These are phyloP conservation scores for Penicillium paxilli DNA, from an alignment of 495 filamentous ascomycete genomes.

Conservation along the genomic window DNA sequence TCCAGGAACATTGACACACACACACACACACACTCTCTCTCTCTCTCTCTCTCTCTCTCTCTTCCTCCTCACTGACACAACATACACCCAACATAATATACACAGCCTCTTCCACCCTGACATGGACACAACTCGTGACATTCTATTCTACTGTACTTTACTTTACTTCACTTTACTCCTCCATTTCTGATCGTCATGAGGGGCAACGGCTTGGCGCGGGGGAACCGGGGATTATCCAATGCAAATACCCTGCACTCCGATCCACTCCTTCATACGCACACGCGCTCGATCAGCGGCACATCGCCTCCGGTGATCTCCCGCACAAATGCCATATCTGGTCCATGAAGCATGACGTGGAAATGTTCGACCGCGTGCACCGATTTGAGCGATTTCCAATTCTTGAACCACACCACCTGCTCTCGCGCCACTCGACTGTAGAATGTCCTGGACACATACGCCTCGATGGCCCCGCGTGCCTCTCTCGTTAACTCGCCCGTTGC, in stretches of 20 bases:
- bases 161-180: neutral
- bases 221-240: slow-evolving; percentile 4
- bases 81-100: no score
- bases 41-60: no score
- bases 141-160: no score
- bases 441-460: slow-evolving; percentile 62
- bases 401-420: slow-evolving; percentile 77
- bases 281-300: slow-evolving; percentile 52
- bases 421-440: slow-evolving; percentile 55
- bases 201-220: slow-evolving; percentile 26
- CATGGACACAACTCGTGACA: no score
- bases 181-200: slow-evolving; percentile 24
- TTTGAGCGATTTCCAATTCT: slow-evolving; percentile 82
- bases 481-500: slow-evolving; percentile 66
- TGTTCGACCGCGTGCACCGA: slow-evolving; percentile 87
- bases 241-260: neutral
- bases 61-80: no score
- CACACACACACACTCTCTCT: no score
- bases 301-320: slow-evolving; percentile 73
- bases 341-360: slow-evolving; percentile 87
- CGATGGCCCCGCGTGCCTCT: slow-evolving; percentile 61
- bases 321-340: slow-evolving; percentile 69
- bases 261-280: neutral
- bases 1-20: no score
- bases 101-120: no score